Conservation (phyloP, 305 asterid genomes). For the Coffea humblotiana region DNA sequence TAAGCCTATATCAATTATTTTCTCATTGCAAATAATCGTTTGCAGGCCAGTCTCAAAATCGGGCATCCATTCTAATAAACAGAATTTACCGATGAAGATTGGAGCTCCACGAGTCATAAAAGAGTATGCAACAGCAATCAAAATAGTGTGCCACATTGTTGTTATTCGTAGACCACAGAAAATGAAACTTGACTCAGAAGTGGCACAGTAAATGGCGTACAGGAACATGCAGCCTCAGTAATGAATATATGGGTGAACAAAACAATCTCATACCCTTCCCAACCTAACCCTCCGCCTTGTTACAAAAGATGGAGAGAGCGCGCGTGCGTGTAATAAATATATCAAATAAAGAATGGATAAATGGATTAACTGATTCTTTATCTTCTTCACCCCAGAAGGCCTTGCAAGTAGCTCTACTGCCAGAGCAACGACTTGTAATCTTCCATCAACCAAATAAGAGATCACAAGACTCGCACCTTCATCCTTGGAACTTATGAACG, state of each 20-base stretch:
- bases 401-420: not conserved
- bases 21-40: not conserved
- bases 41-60: not conserved
- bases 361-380: not conserved
- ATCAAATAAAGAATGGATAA: not conserved
- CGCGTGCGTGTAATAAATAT: not conserved
- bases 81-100: not conserved
- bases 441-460: not conserved
- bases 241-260: too few species aligned
- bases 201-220: too few species aligned
- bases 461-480: not conserved
- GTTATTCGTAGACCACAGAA: not conserved
- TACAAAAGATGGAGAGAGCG: too few species aligned
- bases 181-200: not conserved
- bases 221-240: too few species aligned
- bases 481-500: not conserved
- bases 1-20: not conserved
- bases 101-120: not conserved
- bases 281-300: too few species aligned
- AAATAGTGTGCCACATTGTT: not conserved
- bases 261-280: too few species aligned
- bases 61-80: not conserved
- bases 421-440: not conserved
- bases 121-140: not conserved
- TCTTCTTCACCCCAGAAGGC: not conserved